Evolutionary conservation across 371 early-diverging fungal genomes (phyloP), one percentile per base, ranked within the genome.

Genomic region (Chytridium lagenaria): DNA sequence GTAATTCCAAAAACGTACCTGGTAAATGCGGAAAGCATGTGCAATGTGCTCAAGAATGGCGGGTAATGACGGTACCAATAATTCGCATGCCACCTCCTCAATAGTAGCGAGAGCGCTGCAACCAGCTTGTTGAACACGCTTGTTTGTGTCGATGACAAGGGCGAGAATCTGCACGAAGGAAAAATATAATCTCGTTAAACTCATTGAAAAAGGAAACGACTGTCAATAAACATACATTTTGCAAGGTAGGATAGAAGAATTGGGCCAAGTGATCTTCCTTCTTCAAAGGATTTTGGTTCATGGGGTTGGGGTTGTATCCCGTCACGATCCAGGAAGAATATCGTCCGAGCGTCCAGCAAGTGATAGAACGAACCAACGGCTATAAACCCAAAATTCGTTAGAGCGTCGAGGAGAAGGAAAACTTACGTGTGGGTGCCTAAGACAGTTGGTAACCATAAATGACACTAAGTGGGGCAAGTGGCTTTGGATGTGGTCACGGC

Each of bases 301-400:
- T 44, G 7, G 44, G 44, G 7, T 7, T 69, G 85, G 88, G 64
- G 88, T 82, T 28, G 57, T 15, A 12, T 33, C 87, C 81, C 69
- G 87, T 78, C 34, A 92, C 86, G 50, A 91, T 89, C 97, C 97
- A 98, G 44, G 82, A 82, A 28, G 94, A 89, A 81, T 95, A 98
- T 57, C 98, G 90, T 52, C 96, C 93, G 59, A 97, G 85, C 36
- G 98, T 95, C 98, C 98, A 98, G 85, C 97, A 97, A 16, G 97
- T 92, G 78, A 98, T 98, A n/a, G 95, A 92, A 66, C 97, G 91
- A 55, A 98, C 93, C 67, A 97, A 86, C 7, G 95, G 92, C 91
- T 92, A 84, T 0, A 40, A 23, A 1, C 36, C 19, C 26, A 34
- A 63, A 63, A 44, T 44, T 44, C 44, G 19, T 23, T 30, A 12